Conservation (phyloP, 176 grass and related monocot species). For the Juncus effusus region DNA sequence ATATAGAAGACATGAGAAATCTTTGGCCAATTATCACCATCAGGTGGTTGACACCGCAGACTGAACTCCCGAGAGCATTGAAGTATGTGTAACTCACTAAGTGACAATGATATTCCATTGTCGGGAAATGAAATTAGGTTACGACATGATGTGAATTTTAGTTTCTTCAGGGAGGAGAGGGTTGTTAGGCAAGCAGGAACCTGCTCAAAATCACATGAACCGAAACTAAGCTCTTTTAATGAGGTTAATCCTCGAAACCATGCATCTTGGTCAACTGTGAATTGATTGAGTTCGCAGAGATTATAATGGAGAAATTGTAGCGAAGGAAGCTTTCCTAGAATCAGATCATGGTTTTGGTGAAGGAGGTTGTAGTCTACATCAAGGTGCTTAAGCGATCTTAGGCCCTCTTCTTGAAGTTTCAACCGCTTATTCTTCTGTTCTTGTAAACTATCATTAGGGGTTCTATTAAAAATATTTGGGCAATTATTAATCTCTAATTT, state of each 20-base stretch:
- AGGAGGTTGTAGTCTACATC: background rate
- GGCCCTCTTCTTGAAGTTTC: background rate
- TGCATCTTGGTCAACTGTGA: conserved; percentile 7
- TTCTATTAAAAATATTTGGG: background rate
- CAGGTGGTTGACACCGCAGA: background rate
- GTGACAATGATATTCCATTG: background rate
- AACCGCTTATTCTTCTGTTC: background rate
- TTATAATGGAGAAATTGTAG: background rate
- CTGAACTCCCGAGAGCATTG: background rate
- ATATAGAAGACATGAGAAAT: conserved; percentile 22
- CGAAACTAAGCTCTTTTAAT: conserved; percentile 11
- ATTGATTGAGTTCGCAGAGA: background rate
- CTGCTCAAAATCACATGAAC: background rate
- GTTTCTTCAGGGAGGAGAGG: background rate
- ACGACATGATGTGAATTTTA: background rate
- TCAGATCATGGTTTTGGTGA: background rate
- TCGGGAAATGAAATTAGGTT: background rate
- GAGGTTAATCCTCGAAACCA: conserved; percentile 18
- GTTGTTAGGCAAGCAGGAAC: background rate
- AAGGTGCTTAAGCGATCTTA: conserved; percentile 17
- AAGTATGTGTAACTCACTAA: conserved; percentile 7
- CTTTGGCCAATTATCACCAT: background rate
- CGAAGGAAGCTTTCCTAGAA: conserved; percentile 5
- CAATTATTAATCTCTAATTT: background rate
- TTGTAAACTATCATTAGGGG: background rate